Evolutionary conservation across 129 eudicot genomes (phyloP), one percentile per base, ranked within the genome.

Genomic region (Pittosporum tobira): DNA sequence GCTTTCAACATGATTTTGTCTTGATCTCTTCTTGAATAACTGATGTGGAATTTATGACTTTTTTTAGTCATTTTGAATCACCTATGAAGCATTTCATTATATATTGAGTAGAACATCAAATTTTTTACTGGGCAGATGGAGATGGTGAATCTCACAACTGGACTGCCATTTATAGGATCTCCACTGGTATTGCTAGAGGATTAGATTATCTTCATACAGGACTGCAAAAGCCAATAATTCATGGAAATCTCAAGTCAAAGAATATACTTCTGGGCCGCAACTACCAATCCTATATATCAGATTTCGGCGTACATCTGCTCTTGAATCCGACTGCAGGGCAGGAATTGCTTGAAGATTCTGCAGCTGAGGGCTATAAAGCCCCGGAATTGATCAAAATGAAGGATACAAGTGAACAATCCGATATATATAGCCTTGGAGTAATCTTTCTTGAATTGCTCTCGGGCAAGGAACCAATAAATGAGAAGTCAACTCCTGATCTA

Each of bases 221-320:
- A 6, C 73, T 77, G 36, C 84, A 69, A 28, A 81, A 72, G 64
- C 96, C 94, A 11, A 50, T 93, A 52, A 68, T 93, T 57, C 99
- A 93, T 67, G 96, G 99, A 51, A 93, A 93, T 71, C 85, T 93
- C 71, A 93, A 87, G 79, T 84, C 96, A 6, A 81, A 84, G 51
- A 93, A 93, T 55, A 62, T 93, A 67, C 48, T 77, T 9, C 61
- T 93, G 76, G 96, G 82, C 46, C 62, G 58, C 12, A 52, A 84
- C 60, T 64, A 63, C 58, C 83, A 84, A 7, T 86, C 99, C 0
- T 67, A 30, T 57, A 51, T 93, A 9, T 87, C 96, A 3, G 99
- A 93, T 79, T 84, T 76, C 58, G 94, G 99, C 51, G 57, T 93
- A 13, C 85, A 81, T 69, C 84, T 77, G 37, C 75, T 93, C 6